phyloP scores from a whole-genome alignment of 129 eudicot species.

The Arctium minus region DNA sequence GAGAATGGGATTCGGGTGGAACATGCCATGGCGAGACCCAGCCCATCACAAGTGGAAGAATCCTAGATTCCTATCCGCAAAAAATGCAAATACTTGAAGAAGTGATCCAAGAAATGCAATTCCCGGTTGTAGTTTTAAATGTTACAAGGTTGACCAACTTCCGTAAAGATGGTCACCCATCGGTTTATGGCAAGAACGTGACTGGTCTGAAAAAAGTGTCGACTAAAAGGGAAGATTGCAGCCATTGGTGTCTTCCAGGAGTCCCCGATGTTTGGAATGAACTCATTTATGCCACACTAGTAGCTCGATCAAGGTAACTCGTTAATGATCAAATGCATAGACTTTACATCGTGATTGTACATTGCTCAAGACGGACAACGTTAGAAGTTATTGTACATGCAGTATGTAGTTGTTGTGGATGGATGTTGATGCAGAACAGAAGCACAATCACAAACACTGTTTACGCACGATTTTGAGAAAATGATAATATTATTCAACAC shows the following conservation, averaged over 20 bases:
- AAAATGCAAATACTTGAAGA: constrained; percentile 85
- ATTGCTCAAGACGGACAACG: background rate
- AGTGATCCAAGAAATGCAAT: constrained; percentile 56
- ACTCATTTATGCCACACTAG: constrained; percentile 73
- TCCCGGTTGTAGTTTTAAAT: constrained; percentile 65
- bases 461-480: background rate
- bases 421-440: background rate
- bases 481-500: background rate
- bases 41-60: constrained; percentile 54
- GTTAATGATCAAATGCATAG: background rate
- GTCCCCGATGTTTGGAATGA: constrained; percentile 99
- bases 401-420: background rate
- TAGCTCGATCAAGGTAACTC: constrained; percentile 27
- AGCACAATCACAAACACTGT: background rate
- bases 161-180: constrained; percentile 94
- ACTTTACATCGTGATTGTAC: background rate
- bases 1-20: constrained; percentile 99
- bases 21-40: constrained; percentile 70
- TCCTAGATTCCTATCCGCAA: constrained; percentile 64
- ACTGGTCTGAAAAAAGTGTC: constrained; percentile 51
- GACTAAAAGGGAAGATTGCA: constrained; percentile 70
- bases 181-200: constrained; percentile 66
- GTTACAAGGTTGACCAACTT: constrained; percentile 85
- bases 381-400: background rate
- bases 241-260: constrained; percentile 99